Conservation (phyloP, 805 yeast genomes). For the Candida yuanshanica region DNA sequence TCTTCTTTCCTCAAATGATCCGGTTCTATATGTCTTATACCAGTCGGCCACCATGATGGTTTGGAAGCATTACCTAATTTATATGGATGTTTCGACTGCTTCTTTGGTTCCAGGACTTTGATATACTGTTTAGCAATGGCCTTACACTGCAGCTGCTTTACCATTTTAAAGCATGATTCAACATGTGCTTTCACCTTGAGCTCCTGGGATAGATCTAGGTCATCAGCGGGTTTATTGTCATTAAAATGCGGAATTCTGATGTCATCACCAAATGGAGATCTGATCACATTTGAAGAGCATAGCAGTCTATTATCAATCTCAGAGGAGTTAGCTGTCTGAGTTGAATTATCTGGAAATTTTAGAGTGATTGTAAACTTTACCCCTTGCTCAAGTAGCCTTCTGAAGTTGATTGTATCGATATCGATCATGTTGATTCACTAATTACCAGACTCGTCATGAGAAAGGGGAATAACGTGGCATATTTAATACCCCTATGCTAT, state of each 20-base stretch:
- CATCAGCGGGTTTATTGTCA: neutral
- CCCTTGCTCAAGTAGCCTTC: neutral
- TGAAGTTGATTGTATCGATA: neutral
- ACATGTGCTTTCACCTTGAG: constrained; percentile 5
- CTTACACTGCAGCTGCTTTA: constrained; percentile 50
- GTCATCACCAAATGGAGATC: neutral
- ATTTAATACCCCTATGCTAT: too few relatives aligned
- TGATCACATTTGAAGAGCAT: neutral
- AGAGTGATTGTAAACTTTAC: neutral
- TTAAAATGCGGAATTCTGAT: neutral
- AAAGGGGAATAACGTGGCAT: too few relatives aligned
- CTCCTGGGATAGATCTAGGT: neutral
- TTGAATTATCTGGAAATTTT: neutral
- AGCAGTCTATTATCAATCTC: neutral
- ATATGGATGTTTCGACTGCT: constrained; percentile 61
- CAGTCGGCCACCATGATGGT: constrained; percentile 71
- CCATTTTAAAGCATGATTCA: constrained; percentile 10
- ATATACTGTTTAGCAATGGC: constrained; percentile 64
- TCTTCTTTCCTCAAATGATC: constrained; percentile 63
- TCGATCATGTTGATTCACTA: neutral
- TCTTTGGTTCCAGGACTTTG: constrained; percentile 55
- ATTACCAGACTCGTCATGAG: too few relatives aligned
- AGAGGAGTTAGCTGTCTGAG: neutral
- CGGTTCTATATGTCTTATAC: constrained; percentile 61
- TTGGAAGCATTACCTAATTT: constrained; percentile 40